Base-by-base conservation (phyloP, 495 filamentous ascomycete genomes). In the Talaromyces nanjingensis region DNA sequence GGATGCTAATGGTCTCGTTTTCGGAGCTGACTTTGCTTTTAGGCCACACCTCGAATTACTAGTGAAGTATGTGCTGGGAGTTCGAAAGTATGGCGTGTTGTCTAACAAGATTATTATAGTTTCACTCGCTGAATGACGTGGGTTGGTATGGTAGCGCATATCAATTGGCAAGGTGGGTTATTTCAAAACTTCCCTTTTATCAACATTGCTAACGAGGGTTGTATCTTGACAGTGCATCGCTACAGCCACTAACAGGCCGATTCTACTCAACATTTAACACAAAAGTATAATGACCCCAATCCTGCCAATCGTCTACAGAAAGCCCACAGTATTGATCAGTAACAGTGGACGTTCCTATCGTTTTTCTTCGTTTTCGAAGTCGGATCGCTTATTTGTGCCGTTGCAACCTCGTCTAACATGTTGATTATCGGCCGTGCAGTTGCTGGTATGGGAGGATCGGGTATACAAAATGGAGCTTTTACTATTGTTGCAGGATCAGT, bases 161-260 rank as follows among this genome's bases (percentile, higher is more conserved):
- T 63, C 67, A 70, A 7, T 25, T 78, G 18, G 45, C 73, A 11
- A 73, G 60, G 62, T 71, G 34, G 25, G 33, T 25, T 16, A 54
- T 54, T 12, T 7, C 6, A 2, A 54, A 4, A 6, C 7, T 11
- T 4, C 6, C 6, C 52, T 9, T 33, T 27, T 8, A 14, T 16
- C 24, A 4, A 33, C 73, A 59, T 70, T 71, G 7, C 56, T 76
- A 24, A 71, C 71, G n/a, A 74, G 76, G 8, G 76, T 70, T 54
- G n/a, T 77, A 5, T 78, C 71, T 63, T 6, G 65, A 62, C 65
- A 68, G 29, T 20, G 67, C 69, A 2, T 68, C 72, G 1, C 52
- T 60, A 9, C 60, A 63, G 7, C 70, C 73, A 1, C 61, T 71
- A 59, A 90, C 87, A 86, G 88, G 84, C 20, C 87, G 86, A 65